Base-by-base conservation (phyloP, 352 stramenopile genomes). In the Phytophthora multivora region DNA sequence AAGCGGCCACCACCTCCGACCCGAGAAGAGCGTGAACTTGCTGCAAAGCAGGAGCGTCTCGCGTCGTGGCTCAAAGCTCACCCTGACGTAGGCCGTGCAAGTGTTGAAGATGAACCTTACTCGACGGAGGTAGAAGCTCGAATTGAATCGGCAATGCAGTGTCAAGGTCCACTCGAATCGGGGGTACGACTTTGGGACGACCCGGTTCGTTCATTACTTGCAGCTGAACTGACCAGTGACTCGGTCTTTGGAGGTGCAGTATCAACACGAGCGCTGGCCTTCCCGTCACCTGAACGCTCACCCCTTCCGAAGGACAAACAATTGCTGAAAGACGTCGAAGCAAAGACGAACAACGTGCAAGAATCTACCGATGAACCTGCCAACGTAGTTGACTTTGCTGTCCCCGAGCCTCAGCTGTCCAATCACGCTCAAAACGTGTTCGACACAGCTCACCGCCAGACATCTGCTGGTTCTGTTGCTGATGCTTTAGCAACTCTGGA, bases 141-240 rank as follows among this genome's bases (percentile, higher is more conserved):
- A 15, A 82, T 87, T 4, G 51, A 71, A 33, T 30, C 39, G 5
- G 55, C 63, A 30, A 79, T 84, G 51, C 64, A 65, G 25, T 61
- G 64, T 38, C 51, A 23, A 39, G 46, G 30, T 18, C 35, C 40
- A 35, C 31, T 68, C 0, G 64, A 69, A 26, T 51, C 35, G 5
- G 58, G 53, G 11, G 48, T 69, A 5, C 62, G 75, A 7, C 55
- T 87, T 9, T 87, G 77, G 77, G 35, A 57, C 6, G 75, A 89
- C 26, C 54, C 70, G 2, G 75, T 89, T 1, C 66, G 73, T 8
- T 89, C 77, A n/a, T 30, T 73, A 4, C 67, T 88, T 23, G 80
- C 75, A 15, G 63, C 66, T 1, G 77, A 89, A 30, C 80, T 88
- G 63, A 86, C 65, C 30, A 87, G 77, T 36, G 80, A 87, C 26